Evolutionary conservation across 192 early-diverging fungal species (phyloP).

Genomic region (Coemansia sp.): DNA sequence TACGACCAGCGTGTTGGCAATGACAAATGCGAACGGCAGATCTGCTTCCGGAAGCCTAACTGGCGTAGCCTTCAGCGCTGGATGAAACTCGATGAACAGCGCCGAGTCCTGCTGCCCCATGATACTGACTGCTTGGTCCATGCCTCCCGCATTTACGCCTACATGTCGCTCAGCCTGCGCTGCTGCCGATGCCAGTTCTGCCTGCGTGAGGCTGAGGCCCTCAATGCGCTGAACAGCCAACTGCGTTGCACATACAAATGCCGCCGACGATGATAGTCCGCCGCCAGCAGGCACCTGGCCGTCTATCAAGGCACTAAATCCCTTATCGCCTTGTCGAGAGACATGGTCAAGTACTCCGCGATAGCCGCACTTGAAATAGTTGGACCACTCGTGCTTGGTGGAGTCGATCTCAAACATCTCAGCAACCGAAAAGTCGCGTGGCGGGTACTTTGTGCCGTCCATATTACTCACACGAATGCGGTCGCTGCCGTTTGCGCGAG

Average conservation of each 20-base stretch:
- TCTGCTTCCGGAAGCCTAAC: constrained; percentile 65
- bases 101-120: constrained; percentile 74
- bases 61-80: constrained; percentile 64
- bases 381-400: constrained; percentile 76
- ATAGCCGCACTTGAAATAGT: constrained; percentile 94
- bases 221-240: constrained; percentile 63
- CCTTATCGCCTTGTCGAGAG: constrained; percentile 29
- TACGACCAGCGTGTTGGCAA: constrained; percentile 86
- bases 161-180: constrained; percentile 80
- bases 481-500: constrained; percentile 29
- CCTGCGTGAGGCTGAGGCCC: constrained; percentile 23
- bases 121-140: constrained; percentile 95
- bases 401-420: constrained; percentile 71
- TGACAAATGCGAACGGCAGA: constrained; percentile 73
- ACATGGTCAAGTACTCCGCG: constrained; percentile 43
- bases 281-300: constrained; percentile 85
- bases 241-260: constrained; percentile 82
- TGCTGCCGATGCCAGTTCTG: constrained; percentile 64
- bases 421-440: constrained; percentile 23
- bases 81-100: constrained; percentile 84
- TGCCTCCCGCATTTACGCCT: constrained; percentile 79
- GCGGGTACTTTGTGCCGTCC: constrained; percentile 30
- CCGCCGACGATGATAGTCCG: constrained; percentile 89
- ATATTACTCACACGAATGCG: constrained; percentile 33
- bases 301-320: constrained; percentile 72